Evolutionary conservation across 352 stramenopile species (phyloP).

Genomic region (Blastocystis sp.): DNA sequence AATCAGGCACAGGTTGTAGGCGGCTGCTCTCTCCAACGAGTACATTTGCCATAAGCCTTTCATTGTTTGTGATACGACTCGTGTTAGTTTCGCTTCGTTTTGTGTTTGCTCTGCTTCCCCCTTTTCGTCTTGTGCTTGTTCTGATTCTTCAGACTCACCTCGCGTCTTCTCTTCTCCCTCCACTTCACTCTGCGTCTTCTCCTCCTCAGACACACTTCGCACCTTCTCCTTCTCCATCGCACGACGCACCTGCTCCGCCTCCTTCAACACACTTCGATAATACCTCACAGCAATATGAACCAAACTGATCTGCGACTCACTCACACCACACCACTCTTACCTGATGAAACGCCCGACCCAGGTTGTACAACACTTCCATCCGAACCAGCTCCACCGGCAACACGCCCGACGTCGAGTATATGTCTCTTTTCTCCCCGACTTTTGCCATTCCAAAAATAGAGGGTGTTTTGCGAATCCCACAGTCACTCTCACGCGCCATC

Average conservation of each 20-base stretch:
- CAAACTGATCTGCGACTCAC: conserved; percentile 19
- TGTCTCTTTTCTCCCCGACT: background rate
- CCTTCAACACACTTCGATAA: background rate
- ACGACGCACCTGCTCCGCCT: background rate
- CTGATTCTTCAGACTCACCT: too few relatives aligned
- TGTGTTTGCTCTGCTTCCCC: too few relatives aligned
- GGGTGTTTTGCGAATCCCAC: background rate
- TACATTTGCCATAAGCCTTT: conserved; percentile 39
- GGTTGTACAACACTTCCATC: conserved; percentile 61
- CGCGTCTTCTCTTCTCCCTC: too few relatives aligned
- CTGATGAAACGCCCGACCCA: conserved; percentile 63
- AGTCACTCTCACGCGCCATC: background rate
- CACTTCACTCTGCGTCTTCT: too few relatives aligned
- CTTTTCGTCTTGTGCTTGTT: too few relatives aligned
- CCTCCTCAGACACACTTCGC: too few relatives aligned
- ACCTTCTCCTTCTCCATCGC: too few relatives aligned
- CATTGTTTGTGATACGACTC: background rate
- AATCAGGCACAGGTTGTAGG: conserved; percentile 63
- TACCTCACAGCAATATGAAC: conserved; percentile 21
- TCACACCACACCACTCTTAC: background rate
- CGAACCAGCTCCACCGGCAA: conserved; percentile 20
- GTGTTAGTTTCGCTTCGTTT: background rate
- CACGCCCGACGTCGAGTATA: background rate
- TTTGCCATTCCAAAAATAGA: too few relatives aligned
- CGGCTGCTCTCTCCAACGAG: conserved; percentile 43